A percentile compares a stretch with the other conserved stretches of the same genome.
These are phyloP conservation scores for Ustilago hordei DNA, from an alignment of 1,284 basidiomycete genomes.

Conservation along the genomic window DNA sequence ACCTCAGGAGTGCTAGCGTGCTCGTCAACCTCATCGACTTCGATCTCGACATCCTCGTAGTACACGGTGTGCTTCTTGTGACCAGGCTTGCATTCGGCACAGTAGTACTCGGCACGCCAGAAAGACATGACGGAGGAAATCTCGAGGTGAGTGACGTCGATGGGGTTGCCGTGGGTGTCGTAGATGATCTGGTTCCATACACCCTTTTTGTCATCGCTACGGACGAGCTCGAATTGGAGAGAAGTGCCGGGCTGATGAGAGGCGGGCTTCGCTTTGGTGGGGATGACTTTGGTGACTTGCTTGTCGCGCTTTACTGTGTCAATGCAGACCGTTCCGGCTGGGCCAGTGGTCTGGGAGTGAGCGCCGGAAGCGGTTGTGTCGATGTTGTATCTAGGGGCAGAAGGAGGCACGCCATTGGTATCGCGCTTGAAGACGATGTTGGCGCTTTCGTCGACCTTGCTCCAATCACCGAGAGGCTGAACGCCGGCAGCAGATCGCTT, in stretches of 20 bases:
- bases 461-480: conserved; percentile 10
- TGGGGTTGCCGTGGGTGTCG: conserved; percentile 17
- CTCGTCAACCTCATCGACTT: conserved; percentile 22
- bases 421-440: conserved; percentile 28
- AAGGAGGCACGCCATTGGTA: background rate
- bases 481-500: conserved; percentile 19
- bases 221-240: conserved; percentile 39
- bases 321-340: conserved; percentile 26
- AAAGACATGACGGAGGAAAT: conserved; percentile 29
- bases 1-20: conserved; percentile 7
- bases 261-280: conserved; percentile 18
- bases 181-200: conserved; percentile 48
- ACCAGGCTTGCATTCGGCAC: conserved; percentile 24
- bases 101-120: conserved; percentile 43
- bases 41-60: conserved; percentile 50
- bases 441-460: background rate
- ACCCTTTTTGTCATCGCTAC: conserved; percentile 13
- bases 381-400: background rate
- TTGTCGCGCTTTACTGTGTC: conserved; percentile 45
- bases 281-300: conserved; percentile 38
- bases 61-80: conserved; percentile 25
- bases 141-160: conserved; percentile 28
- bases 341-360: background rate
- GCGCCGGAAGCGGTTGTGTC: background rate
- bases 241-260: background rate